phyloP scores from a whole-genome alignment of 257 asterid genomes.

The Marsdenia floribunda region DNA sequence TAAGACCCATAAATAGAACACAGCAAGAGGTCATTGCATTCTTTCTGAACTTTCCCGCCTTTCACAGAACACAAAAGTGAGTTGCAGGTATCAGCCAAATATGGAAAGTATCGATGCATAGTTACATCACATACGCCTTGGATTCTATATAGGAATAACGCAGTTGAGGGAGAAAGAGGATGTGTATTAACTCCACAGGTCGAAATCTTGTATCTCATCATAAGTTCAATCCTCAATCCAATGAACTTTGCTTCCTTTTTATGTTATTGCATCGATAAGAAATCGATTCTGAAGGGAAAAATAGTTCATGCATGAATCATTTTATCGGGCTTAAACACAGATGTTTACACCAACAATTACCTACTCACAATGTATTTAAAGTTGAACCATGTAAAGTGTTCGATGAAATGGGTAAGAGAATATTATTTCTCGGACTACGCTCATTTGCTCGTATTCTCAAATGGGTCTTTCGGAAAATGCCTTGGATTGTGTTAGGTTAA shows the following conservation, averaged over 20 bases:
- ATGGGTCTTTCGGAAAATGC: slow-evolving; percentile 42
- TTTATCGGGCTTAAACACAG: slow-evolving; percentile 34
- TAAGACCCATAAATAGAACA: no score
- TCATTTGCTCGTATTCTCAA: slow-evolving; percentile 57
- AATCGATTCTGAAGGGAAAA: slow-evolving; percentile 44
- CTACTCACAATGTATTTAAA: slow-evolving; percentile 47
- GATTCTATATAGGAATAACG: background rate
- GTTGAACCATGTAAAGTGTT: slow-evolving; percentile 37
- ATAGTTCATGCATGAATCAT: slow-evolving; percentile 53
- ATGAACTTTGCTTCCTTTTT: slow-evolving; percentile 48
- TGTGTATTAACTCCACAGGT: background rate
- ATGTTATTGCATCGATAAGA: slow-evolving; percentile 41
- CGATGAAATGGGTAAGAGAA: slow-evolving; percentile 52
- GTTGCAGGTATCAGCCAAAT: background rate
- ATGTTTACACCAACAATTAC: slow-evolving; percentile 50
- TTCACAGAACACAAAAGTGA: background rate
- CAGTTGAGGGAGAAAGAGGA: background rate
- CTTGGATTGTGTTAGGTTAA: slow-evolving; percentile 36
- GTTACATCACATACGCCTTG: background rate
- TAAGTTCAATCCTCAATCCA: background rate
- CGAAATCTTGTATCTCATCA: slow-evolving; percentile 1
- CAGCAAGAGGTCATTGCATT: no score
- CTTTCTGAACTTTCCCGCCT: no score
- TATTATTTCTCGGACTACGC: slow-evolving; percentile 55
- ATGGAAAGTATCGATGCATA: background rate